A percentile compares a stretch with the other conserved stretches of the same genome.
These are phyloP conservation scores for Daldinia grandis DNA, from an alignment of 495 filamentous ascomycete species.

Conservation along the genomic window DNA sequence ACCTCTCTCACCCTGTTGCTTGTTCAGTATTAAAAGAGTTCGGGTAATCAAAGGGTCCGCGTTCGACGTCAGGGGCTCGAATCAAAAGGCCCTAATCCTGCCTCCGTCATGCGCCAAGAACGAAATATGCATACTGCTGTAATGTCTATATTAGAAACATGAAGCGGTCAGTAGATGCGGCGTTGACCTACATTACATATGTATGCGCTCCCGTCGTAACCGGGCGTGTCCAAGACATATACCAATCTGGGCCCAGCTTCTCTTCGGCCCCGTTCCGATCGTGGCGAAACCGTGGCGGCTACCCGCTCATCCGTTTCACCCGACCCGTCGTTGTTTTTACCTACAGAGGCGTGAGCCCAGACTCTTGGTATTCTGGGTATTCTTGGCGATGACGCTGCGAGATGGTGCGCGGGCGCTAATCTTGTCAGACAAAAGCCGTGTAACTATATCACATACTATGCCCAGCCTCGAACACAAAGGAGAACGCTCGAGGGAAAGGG, in stretches of 20 bases:
- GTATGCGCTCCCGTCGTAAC: constrained; percentile 9
- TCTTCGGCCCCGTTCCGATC: constrained; percentile 16
- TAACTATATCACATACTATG: constrained; percentile 2
- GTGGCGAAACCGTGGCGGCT: constrained; percentile 8
- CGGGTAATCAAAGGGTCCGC: neutral
- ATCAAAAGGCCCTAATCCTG: neutral
- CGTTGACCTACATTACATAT: constrained; percentile 27
- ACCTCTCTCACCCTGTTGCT: neutral
- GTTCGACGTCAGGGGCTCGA: neutral
- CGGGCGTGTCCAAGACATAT: constrained; percentile 2
- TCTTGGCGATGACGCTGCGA: neutral
- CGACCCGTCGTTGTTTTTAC: constrained; percentile 3
- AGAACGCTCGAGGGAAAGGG: neutral
- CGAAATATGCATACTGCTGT: neutral
- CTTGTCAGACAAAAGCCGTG: constrained; percentile 23
- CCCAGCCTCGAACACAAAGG: neutral
- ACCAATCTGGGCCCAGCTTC: neutral
- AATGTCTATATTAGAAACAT: constrained; percentile 15
- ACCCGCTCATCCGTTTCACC: constrained; percentile 17
- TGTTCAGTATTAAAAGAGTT: neutral
- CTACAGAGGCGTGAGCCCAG: neutral
- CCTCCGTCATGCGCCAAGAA: neutral
- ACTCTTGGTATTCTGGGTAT: constrained; percentile 10
- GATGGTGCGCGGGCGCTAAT: constrained; percentile 24
- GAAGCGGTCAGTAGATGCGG: constrained; percentile 27